Evolutionary conservation across 306 rosid genomes (phyloP).

Genomic region (Sesbania bispinosa): DNA sequence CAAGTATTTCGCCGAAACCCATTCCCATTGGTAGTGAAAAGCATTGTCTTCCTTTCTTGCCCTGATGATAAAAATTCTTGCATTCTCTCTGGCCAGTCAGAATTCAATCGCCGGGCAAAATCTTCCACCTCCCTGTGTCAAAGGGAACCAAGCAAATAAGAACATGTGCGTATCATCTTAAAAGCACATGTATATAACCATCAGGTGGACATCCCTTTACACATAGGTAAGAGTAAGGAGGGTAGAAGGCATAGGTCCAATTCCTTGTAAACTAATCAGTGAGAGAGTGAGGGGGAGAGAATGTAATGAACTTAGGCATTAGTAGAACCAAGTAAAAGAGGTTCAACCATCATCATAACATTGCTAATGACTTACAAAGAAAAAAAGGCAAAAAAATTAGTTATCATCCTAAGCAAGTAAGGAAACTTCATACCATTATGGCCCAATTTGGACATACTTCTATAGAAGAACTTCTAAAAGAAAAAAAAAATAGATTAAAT

Average conservation of each 20-base stretch:
- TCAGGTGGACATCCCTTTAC: slow-evolving; percentile 1
- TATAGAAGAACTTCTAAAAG: too few relatives aligned
- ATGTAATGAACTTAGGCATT: not conserved
- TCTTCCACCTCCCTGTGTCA: slow-evolving; percentile 88
- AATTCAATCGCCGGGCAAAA: slow-evolving; percentile 87
- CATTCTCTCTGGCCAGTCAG: slow-evolving; percentile 95
- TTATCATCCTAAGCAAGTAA: not conserved
- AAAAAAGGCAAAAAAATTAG: not conserved
- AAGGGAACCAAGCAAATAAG: slow-evolving; percentile 28
- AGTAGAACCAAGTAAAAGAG: slow-evolving; percentile 1
- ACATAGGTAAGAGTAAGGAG: not conserved
- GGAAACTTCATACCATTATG: not conserved
- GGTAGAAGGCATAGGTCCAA: not conserved
- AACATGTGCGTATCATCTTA: not conserved
- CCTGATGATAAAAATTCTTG: slow-evolving; percentile 75
- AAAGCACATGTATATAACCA: not conserved
- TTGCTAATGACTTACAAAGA: not conserved
- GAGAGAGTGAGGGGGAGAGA: not conserved
- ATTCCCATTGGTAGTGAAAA: slow-evolving; percentile 50
- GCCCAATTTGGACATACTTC: not conserved
- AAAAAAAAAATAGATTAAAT: too few relatives aligned
- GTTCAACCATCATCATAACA: not conserved
- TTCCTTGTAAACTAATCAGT: slow-evolving; percentile 6
- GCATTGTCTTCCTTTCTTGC: slow-evolving; percentile 64
- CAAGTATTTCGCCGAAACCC: slow-evolving; percentile 57